Percentiles rank a stretch among this genome's conserved stretches.
Conservation (phyloP, 768 basidiomycete genomes). For the Leccinum broughii region DNA sequence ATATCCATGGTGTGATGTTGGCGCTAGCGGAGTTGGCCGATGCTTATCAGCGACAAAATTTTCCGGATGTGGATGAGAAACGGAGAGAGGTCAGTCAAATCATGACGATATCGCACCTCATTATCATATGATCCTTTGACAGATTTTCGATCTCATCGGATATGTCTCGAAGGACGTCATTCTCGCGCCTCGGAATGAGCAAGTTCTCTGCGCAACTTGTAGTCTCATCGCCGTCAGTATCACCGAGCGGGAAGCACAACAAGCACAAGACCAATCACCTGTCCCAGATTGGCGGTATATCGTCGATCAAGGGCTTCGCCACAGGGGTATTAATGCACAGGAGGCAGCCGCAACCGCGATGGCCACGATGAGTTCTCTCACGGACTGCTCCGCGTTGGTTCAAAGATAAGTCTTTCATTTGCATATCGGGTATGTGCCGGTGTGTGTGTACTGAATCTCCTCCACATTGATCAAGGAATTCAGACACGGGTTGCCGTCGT, state of each 20-base stretch:
- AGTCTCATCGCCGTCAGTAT: conserved; percentile 65
- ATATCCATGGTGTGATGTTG: conserved; percentile 45
- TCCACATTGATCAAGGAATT: conserved; percentile 69
- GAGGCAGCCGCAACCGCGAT: conserved; percentile 74
- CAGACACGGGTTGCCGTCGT: conserved; percentile 44
- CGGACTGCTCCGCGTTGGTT: conserved; percentile 63
- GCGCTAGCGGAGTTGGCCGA: conserved; percentile 71
- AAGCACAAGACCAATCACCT: conserved; percentile 37
- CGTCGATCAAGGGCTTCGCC: conserved; percentile 71
- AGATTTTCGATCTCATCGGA: conserved; percentile 69
- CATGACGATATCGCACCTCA: not conserved
- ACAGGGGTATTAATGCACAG: conserved; percentile 63
- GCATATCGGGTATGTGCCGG: conserved; percentile 8
- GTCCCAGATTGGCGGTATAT: conserved; percentile 67
- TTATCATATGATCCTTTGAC: conserved; percentile 4
- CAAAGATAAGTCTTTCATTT: conserved; percentile 63
- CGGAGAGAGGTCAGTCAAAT: conserved; percentile 44
- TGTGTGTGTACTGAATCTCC: conserved; percentile 20
- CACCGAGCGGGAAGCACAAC: conserved; percentile 54
- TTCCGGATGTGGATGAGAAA: conserved; percentile 36
- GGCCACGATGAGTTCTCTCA: conserved; percentile 64
- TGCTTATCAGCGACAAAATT: conserved; percentile 45
- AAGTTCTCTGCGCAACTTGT: conserved; percentile 72
- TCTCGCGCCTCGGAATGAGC: conserved; percentile 65
- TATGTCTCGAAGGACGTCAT: conserved; percentile 59